Evolutionary conservation across 768 basidiomycete species (phyloP).

Genomic region (Sporobolomyces roseus): DNA sequence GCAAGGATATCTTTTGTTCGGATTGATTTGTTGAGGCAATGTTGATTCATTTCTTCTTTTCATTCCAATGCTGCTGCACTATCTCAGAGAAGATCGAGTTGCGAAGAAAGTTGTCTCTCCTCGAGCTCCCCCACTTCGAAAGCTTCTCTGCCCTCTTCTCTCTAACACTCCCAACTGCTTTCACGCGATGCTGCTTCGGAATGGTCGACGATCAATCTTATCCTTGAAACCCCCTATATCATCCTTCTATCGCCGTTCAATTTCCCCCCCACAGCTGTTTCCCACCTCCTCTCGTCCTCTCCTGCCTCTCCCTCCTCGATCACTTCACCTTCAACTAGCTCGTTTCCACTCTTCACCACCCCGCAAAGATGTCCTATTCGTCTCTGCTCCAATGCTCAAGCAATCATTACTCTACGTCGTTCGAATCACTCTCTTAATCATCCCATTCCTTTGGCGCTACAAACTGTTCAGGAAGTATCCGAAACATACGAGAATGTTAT

Average conservation of each 20-base stretch:
- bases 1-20: too few relatives aligned
- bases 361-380: slow-evolving; percentile 51
- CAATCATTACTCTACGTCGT: slow-evolving; percentile 50
- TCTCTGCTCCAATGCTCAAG: slow-evolving; percentile 53
- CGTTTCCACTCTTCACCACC: slow-evolving; percentile 48
- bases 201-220: not conserved
- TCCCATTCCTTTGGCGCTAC: slow-evolving; percentile 24
- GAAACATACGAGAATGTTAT: slow-evolving; percentile 48
- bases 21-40: not conserved
- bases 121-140: not conserved
- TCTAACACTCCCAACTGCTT: too few relatives aligned
- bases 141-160: not conserved
- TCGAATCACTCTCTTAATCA: slow-evolving; percentile 44
- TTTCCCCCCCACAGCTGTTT: not conserved
- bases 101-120: too few relatives aligned
- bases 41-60: not conserved
- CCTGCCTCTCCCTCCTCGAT: not conserved
- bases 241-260: not conserved
- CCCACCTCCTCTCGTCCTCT: not conserved
- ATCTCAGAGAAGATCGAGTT: not conserved
- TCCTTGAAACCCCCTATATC: not conserved
- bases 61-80: not conserved
- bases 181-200: not conserved
- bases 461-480: slow-evolving; percentile 52
- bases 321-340: not conserved